phyloP scores from a whole-genome alignment of 1,284 basidiomycete species.

The Ganoderma sp. region DNA sequence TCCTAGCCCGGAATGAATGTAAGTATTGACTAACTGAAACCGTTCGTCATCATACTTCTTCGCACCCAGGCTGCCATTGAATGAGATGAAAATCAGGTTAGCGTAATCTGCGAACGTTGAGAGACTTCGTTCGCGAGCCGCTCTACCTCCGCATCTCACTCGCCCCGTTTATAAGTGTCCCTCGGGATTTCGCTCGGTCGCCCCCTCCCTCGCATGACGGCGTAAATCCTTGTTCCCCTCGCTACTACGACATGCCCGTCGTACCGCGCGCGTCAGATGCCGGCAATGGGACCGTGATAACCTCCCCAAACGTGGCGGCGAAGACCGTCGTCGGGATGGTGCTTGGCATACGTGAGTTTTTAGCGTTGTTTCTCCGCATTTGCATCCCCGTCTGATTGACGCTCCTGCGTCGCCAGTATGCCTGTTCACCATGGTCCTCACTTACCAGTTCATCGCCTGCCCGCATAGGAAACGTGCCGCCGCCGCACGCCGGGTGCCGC shows the following conservation, averaged over 20 bases:
- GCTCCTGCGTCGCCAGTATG: conserved; percentile 27
- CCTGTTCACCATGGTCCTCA: conserved; percentile 37
- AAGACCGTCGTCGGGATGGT: conserved; percentile 38
- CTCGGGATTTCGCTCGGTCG: not conserved
- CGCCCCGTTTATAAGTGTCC: conserved; percentile 3
- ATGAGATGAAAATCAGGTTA: not conserved
- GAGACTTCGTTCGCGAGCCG: conserved; percentile 14
- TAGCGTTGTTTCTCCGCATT: conserved; percentile 1
- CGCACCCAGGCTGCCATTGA: not conserved
- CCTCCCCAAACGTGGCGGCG: conserved; percentile 30
- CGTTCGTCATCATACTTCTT: not conserved
- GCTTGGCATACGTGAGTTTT: conserved; percentile 36
- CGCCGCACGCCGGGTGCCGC: conserved; percentile 13
- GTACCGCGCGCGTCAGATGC: conserved; percentile 24
- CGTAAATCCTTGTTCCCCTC: not conserved
- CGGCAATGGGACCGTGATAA: conserved; percentile 17
- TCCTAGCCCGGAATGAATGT: not conserved
- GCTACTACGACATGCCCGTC: conserved; percentile 24
- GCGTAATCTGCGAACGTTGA: not conserved
- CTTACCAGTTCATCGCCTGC: conserved; percentile 38
- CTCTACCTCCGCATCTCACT: conserved; percentile 25
- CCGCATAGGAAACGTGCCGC: conserved; percentile 25
- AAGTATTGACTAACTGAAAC: not conserved
- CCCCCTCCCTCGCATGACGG: conserved; percentile 12
- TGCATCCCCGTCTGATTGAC: not conserved